Percentiles rank a stretch among this genome's conserved stretches.
phyloP scores from a whole-genome alignment of 208 protist species.

The Crithidia fasciculata region DNA sequence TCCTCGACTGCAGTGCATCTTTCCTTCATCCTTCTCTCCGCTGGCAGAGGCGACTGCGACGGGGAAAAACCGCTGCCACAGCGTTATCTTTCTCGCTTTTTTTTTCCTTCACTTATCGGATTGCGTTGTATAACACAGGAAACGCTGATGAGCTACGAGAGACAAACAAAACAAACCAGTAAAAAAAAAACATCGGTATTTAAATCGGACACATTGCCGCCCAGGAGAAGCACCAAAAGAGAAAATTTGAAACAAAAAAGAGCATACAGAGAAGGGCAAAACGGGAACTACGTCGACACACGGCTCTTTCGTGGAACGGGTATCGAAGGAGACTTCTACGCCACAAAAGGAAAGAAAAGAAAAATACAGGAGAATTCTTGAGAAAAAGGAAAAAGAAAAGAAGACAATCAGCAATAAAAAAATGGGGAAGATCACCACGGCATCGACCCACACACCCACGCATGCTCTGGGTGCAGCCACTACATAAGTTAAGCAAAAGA shows the following conservation, averaged over 20 bases:
- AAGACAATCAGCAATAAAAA: constrained; percentile 3
- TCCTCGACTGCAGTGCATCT: too few relatives aligned
- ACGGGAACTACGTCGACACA: not conserved
- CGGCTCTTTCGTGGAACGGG: not conserved
- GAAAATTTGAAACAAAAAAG: constrained; percentile 25
- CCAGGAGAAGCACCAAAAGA: constrained; percentile 3
- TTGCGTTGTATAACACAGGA: not conserved
- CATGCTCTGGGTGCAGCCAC: too few relatives aligned
- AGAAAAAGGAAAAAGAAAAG: constrained; percentile 15
- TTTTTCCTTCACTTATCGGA: not conserved
- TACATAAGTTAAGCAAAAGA: too few relatives aligned
- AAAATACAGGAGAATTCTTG: not conserved
- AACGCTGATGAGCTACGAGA: not conserved
- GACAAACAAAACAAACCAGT: not conserved
- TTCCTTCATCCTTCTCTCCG: too few relatives aligned
- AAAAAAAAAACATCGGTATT: not conserved
- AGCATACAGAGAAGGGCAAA: constrained; percentile 5
- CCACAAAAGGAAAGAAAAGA: constrained; percentile 22
- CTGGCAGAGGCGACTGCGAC: too few relatives aligned
- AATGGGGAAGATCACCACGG: not conserved
- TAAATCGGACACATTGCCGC: not conserved
- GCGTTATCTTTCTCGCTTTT: not conserved
- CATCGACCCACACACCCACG: too few relatives aligned
- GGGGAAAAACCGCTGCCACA: too few relatives aligned
- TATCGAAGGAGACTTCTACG: constrained; percentile 11